phyloP scores from a whole-genome alignment of 306 rosid species.

The Vicia villosa region DNA sequence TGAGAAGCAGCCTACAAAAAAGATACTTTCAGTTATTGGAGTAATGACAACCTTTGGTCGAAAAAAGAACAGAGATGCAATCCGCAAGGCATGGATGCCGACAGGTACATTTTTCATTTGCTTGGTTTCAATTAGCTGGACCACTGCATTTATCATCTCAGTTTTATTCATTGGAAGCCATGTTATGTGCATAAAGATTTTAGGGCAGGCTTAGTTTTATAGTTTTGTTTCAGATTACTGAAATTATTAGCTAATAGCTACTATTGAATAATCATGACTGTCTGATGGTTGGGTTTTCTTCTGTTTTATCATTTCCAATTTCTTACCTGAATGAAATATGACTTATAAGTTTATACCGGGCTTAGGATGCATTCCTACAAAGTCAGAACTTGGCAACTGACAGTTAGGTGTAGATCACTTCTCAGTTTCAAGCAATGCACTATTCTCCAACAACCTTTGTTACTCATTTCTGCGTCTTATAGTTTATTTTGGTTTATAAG shows the following conservation, averaged over 20 bases:
- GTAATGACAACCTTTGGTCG: constrained; percentile 66
- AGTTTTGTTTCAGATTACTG: constrained; percentile 21
- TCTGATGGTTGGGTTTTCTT: constrained; percentile 20
- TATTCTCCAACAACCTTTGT: constrained; percentile 2
- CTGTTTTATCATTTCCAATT: constrained; percentile 14
- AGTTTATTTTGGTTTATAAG: constrained; percentile 22
- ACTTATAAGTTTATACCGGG: constrained; percentile 6
- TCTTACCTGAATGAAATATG: constrained; percentile 31
- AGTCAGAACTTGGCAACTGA: constrained; percentile 15
- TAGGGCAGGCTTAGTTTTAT: constrained; percentile 23
- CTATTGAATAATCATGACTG: constrained; percentile 4
- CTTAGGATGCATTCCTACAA: constrained; percentile 28
- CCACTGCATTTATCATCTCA: constrained; percentile 7
- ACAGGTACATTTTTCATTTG: constrained; percentile 48
- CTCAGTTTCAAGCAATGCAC: constrained; percentile 16
- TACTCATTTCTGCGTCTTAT: constrained; percentile 13
- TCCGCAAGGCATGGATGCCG: constrained; percentile 82
- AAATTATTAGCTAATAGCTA: constrained; percentile 6
- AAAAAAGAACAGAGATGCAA: constrained; percentile 68
- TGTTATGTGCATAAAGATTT: constrained; percentile 13
- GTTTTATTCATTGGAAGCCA: constrained; percentile 11
- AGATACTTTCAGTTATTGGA: constrained; percentile 57
- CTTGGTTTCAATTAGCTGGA: constrained; percentile 17
- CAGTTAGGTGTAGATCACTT: constrained; percentile 11
- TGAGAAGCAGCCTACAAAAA: constrained; percentile 50